Evolutionary conservation across 2,329 filamentous ascomycete genomes (phyloP).

Genomic region (Cercospora sp.): DNA sequence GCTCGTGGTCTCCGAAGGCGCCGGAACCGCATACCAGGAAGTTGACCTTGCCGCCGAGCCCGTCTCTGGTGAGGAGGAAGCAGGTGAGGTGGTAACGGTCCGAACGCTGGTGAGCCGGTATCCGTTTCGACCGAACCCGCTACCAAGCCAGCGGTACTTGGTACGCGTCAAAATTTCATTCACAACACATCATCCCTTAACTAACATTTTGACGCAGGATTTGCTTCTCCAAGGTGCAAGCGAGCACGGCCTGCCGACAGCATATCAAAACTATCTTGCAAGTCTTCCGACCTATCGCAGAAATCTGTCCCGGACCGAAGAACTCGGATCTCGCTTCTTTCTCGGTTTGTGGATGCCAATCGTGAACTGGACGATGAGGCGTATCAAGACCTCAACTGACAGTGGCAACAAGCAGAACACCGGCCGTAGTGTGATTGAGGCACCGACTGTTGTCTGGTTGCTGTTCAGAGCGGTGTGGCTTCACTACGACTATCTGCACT

Average conservation of each 20-base stretch:
- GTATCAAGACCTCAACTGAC: not conserved
- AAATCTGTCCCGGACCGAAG: not conserved
- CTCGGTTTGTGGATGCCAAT: not conserved
- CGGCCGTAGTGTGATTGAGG: not conserved
- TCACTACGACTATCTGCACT: not conserved
- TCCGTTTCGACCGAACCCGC: not conserved
- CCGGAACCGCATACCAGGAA: not conserved
- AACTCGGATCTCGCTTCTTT: not conserved
- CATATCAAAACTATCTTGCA: not conserved
- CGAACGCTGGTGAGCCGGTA: not conserved
- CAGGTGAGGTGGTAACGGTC: not conserved
- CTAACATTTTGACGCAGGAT: not conserved
- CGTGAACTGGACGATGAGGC: not conserved
- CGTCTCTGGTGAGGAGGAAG: not conserved
- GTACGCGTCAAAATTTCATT: not conserved
- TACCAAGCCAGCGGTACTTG: not conserved
- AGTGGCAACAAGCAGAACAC: not conserved
- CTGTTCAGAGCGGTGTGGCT: not conserved
- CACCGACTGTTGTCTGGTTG: not conserved
- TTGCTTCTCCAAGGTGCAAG: not conserved
- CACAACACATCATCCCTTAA: not conserved
- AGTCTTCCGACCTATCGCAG: not conserved
- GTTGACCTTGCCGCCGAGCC: not conserved
- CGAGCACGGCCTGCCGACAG: not conserved
- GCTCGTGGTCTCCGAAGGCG: not conserved